Conservation (phyloP, 345 rosid genomes). For the Populus nigra region DNA sequence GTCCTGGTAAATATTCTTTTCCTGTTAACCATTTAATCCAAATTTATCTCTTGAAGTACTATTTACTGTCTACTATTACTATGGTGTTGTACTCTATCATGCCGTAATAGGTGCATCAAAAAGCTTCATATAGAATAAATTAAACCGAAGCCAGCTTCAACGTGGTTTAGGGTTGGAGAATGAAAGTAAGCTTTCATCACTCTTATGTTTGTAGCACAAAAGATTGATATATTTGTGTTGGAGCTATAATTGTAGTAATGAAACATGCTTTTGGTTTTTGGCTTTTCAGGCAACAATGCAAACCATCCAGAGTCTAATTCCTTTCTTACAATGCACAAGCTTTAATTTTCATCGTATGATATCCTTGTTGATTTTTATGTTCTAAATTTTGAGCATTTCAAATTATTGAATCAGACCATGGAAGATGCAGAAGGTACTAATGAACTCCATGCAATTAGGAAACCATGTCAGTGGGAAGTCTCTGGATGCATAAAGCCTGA, state of each 20-base stretch:
- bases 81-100: neutral
- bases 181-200: neutral
- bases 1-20: conserved; percentile 47
- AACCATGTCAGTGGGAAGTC: no score
- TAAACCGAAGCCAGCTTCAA: neutral
- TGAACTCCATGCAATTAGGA: no score
- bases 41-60: neutral
- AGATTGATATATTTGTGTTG: neutral
- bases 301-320: no score
- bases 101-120: neutral
- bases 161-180: neutral
- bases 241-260: neutral
- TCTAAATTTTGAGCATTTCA: no score
- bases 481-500: no score
- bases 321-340: neutral
- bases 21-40: neutral
- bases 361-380: neutral
- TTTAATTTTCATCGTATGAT: neutral
- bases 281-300: no score
- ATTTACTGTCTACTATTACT: neutral
- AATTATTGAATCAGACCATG: neutral
- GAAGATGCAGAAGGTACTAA: no score
- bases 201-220: no score
- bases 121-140: neutral
- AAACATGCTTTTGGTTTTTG: neutral